Conservation (phyloP, 139 green algal species). For the Picochlorum costavermella region DNA sequence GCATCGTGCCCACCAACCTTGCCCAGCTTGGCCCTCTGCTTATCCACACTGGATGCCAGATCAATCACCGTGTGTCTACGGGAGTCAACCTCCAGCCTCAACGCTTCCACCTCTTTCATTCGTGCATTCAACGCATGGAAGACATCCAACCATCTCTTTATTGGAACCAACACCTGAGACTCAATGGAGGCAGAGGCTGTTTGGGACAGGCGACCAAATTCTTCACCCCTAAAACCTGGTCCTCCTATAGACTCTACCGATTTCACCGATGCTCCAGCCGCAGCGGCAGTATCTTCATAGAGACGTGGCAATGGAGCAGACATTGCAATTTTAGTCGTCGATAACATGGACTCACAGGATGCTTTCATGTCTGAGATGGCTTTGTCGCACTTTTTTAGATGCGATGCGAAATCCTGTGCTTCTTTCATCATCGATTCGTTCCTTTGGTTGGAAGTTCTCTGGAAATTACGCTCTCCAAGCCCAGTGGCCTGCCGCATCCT, state of each 20-base stretch:
- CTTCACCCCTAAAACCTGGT: not conserved
- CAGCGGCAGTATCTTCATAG: conserved; percentile 14
- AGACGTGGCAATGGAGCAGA: conserved; percentile 3
- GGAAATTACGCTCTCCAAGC: conserved; percentile 1
- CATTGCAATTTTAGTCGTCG: conserved; percentile 6
- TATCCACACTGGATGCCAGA: conserved; percentile 8
- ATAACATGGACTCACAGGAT: conserved; percentile 8
- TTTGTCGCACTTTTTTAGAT: conserved; percentile 9
- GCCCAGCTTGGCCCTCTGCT: conserved; percentile 13
- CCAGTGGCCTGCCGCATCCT: conserved; percentile 7
- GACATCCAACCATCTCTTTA: conserved; percentile 14
- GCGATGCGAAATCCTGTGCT: conserved; percentile 4
- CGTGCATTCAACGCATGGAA: conserved; percentile 1
- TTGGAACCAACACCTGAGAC: conserved; percentile 13
- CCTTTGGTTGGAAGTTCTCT: conserved; percentile 5
- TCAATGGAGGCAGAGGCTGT: not conserved
- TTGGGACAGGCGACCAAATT: not conserved
- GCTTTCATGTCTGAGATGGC: conserved; percentile 11
- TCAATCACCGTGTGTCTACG: conserved; percentile 3
- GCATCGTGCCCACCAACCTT: conserved; percentile 7
- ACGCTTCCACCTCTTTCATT: conserved; percentile 8
- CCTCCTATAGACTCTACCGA: conserved; percentile 10
- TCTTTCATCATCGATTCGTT: conserved; percentile 10
- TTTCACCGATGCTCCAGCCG: not conserved
- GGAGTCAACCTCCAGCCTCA: conserved; percentile 9